These are phyloP conservation scores for Zygosaccharomyces sapae DNA, from an alignment of 1,139 yeast species.

Conservation along the genomic window DNA sequence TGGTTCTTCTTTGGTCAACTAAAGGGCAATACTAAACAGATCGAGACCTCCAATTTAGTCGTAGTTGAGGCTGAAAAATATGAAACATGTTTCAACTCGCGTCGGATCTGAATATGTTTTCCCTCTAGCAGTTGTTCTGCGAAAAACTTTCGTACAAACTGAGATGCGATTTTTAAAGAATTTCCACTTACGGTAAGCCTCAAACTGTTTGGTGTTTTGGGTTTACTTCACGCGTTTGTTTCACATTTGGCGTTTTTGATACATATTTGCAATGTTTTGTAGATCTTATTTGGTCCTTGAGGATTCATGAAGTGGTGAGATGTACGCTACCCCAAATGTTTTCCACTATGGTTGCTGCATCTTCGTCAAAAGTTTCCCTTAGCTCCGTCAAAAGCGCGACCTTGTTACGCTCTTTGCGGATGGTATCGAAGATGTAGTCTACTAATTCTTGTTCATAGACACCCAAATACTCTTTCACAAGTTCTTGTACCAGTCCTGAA, in stretches of 20 bases:
- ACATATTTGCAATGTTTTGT: not conserved
- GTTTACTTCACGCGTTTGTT: not conserved
- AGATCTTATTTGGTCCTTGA: not conserved
- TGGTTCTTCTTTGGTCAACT: conserved; percentile 4
- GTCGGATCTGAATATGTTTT: not conserved
- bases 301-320: conserved; percentile 1
- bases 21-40: not conserved
- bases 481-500: conserved; percentile 27
- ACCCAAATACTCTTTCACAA: conserved; percentile 34
- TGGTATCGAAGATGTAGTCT: conserved; percentile 32
- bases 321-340: conserved; percentile 24
- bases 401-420: conserved; percentile 26
- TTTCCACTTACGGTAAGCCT: conserved; percentile 1
- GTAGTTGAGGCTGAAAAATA: conserved; percentile 11
- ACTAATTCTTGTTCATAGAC: conserved; percentile 35
- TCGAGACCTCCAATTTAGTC: conserved; percentile 5
- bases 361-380: conserved; percentile 35
- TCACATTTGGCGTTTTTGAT: conserved; percentile 1
- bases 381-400: conserved; percentile 27
- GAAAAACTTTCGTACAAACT: not conserved
- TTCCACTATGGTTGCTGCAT: conserved; percentile 28
- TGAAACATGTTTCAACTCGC: conserved; percentile 8
- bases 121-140: not conserved
- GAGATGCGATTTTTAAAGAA: not conserved
- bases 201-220: conserved; percentile 2